Base-by-base conservation (phyloP, 2,329 filamentous ascomycete species). In the Alternaria postmessia region DNA sequence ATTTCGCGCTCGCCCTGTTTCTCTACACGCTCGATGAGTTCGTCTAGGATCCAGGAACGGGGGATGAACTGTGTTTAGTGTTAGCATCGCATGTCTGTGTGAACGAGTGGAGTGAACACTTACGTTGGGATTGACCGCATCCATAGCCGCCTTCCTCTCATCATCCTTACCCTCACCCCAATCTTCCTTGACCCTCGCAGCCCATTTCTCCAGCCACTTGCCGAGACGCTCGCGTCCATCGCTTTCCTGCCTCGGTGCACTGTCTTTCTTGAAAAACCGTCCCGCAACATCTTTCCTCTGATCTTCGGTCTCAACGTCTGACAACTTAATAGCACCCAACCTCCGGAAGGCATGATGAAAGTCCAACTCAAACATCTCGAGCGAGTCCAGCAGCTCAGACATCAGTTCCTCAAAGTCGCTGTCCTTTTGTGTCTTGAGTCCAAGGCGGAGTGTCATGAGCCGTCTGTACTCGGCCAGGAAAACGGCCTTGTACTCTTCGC, bases 271-370 rank as follows among this genome's bases (percentile, higher is more conserved):
- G 82, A 97, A 96, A 80, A 99, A 97, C 0, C 87, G 76, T 0
- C 84, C 83, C 0, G 94, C 92, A 8, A 84, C 81, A n/a, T 88
- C 83, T 63, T 85, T 85, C 53, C 92, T 83, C 48, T 84, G 81
- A 20, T 89, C 86, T 26, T 89, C 85, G 0, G 88, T 90, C 28
- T 86, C 85, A 7, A 97, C 74, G 5, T 92, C 86, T 0, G 79
- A 79, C 1, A 93, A 62, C 32, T 81, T 85, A 18, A 97, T 73
- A 20, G 81, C 79, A 53, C 90, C 90, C 0, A 99, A 83, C 8
- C 90, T 87, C 39, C 96, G 87, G 85, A 98, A 98, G 76, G 96
- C 95, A 71, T 96, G 91, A 74, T 96, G 92, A 79, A 97, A 99
- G 76, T 99, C 95, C 3, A 99, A 81, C 73, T 96, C 91, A 18